These are phyloP conservation scores for Epithemia pelagica DNA, from an alignment of 108 stramenopile species.

Conservation along the genomic window DNA sequence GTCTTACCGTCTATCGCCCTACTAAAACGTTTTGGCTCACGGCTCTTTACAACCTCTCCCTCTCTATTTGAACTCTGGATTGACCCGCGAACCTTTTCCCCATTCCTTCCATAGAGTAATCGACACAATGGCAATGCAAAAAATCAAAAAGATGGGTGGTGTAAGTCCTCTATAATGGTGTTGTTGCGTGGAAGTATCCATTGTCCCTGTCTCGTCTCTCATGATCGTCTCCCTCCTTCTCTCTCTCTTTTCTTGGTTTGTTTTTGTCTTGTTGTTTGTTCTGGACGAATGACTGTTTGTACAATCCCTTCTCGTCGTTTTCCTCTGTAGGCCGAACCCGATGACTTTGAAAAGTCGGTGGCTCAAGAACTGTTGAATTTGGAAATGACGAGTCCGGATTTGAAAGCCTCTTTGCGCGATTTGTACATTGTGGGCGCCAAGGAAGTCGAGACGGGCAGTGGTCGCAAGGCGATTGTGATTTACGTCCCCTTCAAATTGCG, in stretches of 20 bases:
- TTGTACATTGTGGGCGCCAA: conserved; percentile 98
- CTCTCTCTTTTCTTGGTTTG: neutral
- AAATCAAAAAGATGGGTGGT: neutral
- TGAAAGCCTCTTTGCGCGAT: conserved; percentile 80
- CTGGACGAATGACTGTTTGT: neutral
- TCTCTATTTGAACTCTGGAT: no score
- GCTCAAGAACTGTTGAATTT: conserved; percentile 97
- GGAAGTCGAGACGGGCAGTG: conserved; percentile 89
- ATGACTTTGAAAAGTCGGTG: conserved; percentile 94
- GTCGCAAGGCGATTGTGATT: conserved; percentile 92
- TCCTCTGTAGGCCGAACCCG: conserved; percentile 68
- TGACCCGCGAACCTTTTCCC: no score
- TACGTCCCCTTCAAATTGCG: conserved; percentile 98
- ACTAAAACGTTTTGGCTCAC: no score
- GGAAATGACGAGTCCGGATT: conserved; percentile 88
- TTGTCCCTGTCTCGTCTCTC: neutral
- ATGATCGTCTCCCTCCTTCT: no score
- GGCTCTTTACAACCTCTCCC: no score
- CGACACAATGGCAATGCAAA: neutral
- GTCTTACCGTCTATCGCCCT: no score
- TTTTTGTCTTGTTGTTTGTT: neutral
- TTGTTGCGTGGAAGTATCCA: neutral
- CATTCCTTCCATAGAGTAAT: no score
- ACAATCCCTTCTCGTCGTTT: neutral
- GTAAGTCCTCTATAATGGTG: neutral